Conservation (phyloP, 208 protist genomes). For the Naegleria gruberi region DNA sequence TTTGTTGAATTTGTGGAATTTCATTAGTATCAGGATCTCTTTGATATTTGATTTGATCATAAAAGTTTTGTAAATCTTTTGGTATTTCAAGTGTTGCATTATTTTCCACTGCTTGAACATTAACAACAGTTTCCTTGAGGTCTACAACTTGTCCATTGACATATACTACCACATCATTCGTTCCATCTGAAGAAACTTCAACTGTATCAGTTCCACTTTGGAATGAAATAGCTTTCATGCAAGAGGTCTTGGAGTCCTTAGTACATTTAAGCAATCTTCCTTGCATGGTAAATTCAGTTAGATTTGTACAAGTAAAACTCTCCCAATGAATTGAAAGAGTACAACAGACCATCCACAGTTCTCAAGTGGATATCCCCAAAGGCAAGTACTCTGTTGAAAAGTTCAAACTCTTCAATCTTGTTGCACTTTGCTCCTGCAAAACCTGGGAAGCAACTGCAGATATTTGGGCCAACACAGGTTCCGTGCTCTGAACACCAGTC, state of each 20-base stretch:
- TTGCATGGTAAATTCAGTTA: neutral
- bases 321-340: neutral
- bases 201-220: neutral
- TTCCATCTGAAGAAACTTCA: neutral
- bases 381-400: neutral
- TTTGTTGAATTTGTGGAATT: neutral
- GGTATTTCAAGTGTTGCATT: neutral
- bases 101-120: neutral
- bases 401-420: neutral
- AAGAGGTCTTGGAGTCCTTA: neutral
- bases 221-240: neutral
- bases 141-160: neutral
- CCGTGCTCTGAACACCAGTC: neutral
- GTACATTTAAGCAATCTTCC: neutral
- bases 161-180: neutral
- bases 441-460: neutral
- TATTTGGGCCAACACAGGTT: neutral
- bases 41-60: neutral
- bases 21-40: neutral
- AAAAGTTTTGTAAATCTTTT: neutral
- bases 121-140: neutral
- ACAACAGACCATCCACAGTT: neutral
- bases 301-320: conserved; percentile 19
- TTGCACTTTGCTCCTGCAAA: neutral
- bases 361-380: conserved; percentile 10